A percentile compares a stretch with the other conserved stretches of the same genome.
Conservation (phyloP, 2,329 filamentous ascomycete genomes). For the Calycina herbarum region DNA sequence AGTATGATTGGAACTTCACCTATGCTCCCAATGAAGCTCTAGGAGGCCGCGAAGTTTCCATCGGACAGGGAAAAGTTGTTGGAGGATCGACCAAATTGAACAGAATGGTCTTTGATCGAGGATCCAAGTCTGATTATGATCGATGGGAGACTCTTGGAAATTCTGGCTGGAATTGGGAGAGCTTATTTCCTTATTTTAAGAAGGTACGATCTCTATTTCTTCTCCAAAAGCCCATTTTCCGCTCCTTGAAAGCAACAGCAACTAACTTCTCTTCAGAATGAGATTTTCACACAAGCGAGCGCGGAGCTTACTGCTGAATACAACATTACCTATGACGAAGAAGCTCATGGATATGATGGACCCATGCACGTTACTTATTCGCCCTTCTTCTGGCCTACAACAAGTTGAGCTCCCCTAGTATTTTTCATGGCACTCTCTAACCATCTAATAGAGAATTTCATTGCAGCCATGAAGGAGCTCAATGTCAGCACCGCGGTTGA, state of each 20-base stretch:
- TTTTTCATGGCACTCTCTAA: neutral
- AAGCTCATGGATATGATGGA: neutral
- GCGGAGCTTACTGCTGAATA: neutral
- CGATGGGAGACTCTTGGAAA: constrained; percentile 8
- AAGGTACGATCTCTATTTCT: neutral
- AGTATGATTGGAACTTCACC: constrained; percentile 2
- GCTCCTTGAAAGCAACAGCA: neutral
- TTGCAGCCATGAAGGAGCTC: neutral
- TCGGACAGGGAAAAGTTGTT: neutral
- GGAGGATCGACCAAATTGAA: constrained; percentile 3
- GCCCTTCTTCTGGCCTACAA: constrained; percentile 4
- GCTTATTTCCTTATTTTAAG: constrained; percentile 13
- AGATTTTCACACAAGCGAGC: constrained; percentile 7
- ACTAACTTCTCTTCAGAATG: neutral
- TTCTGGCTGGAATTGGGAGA: constrained; percentile 7
- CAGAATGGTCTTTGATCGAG: constrained; percentile 6
- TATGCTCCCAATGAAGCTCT: neutral
- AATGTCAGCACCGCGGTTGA: neutral
- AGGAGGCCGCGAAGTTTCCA: neutral
- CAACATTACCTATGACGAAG: neutral
- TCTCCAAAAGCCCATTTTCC: neutral
- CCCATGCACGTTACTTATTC: neutral
- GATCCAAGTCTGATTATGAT: constrained; percentile 6
- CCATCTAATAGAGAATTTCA: neutral
- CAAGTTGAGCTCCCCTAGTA: neutral